Evolutionary conservation across 345 rosid species (phyloP).

Genomic region (Hibiscus tridactylites): DNA sequence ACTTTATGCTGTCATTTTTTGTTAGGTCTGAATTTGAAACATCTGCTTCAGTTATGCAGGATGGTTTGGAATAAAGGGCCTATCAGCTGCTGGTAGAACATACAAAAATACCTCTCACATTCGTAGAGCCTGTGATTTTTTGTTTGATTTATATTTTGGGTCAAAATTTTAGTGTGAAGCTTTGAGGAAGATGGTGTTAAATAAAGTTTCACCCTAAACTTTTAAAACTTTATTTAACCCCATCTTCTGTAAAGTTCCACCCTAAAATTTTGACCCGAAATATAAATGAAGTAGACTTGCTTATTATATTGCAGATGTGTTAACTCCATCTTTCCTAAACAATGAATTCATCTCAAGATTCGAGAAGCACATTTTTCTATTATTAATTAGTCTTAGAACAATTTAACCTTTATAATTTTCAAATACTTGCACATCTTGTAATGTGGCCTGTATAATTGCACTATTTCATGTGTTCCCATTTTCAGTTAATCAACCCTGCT

Average conservation of each 20-base stretch:
- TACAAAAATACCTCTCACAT: conserved; percentile 24
- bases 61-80: conserved; percentile 7
- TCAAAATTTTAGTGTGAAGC: no score
- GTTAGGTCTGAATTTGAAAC: conserved; percentile 15
- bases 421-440: neutral
- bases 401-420: neutral
- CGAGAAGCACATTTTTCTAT: neutral
- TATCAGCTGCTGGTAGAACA: conserved; percentile 37
- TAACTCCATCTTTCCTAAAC: no score
- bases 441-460: neutral
- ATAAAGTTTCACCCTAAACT: no score
- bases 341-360: no score
- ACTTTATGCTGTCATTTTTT: neutral
- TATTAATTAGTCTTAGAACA: neutral
- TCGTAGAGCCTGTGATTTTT: conserved; percentile 37
- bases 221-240: no score
- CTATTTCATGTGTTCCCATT: conserved; percentile 5
- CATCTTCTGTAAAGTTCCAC: no score
- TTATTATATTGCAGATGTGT: no score
- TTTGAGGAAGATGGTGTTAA: no score
- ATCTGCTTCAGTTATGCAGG: conserved; percentile 6
- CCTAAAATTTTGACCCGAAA: no score
- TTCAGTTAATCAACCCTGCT: conserved; percentile 87
- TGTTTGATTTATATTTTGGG: conserved; percentile 9
- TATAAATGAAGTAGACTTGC: no score